Percentiles rank a stretch among this genome's conserved stretches.
Conservation (phyloP, 306 rosid genomes). For the Arachis stenosperma region DNA sequence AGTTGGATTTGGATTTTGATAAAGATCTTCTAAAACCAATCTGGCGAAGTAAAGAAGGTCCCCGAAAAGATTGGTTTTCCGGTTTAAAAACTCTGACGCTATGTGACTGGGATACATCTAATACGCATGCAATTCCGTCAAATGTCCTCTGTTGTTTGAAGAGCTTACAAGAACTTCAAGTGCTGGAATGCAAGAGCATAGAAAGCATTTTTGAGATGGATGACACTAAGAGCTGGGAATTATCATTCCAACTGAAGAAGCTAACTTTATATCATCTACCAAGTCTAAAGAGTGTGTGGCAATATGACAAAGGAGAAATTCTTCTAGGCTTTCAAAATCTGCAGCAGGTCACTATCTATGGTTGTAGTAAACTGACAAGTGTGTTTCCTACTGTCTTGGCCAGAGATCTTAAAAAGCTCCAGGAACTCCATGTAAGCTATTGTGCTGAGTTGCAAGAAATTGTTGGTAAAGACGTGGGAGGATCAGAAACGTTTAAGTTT, state of each 20-base stretch:
- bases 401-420: constrained; percentile 3
- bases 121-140: constrained; percentile 14
- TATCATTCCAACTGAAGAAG: constrained; percentile 9
- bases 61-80: not conserved
- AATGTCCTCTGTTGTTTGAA: not conserved
- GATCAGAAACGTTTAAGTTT: not conserved
- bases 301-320: not conserved
- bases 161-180: constrained; percentile 19
- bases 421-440: not conserved
- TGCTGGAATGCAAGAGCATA: too few relatives aligned
- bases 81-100: constrained; percentile 21
- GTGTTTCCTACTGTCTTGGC: constrained; percentile 12
- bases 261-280: not conserved
- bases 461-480: not conserved
- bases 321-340: constrained; percentile 3
- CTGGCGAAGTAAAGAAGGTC: not conserved
- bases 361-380: not conserved
- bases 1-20: not conserved
- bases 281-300: not conserved
- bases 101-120: not conserved
- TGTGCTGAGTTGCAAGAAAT: not conserved
- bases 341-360: not conserved
- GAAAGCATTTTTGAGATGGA: constrained; percentile 9
- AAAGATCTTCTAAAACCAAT: not conserved
- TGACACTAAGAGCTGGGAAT: not conserved